Evolutionary conservation across 306 rosid species (phyloP).

Genomic region (Dicorynia guianensis): DNA sequence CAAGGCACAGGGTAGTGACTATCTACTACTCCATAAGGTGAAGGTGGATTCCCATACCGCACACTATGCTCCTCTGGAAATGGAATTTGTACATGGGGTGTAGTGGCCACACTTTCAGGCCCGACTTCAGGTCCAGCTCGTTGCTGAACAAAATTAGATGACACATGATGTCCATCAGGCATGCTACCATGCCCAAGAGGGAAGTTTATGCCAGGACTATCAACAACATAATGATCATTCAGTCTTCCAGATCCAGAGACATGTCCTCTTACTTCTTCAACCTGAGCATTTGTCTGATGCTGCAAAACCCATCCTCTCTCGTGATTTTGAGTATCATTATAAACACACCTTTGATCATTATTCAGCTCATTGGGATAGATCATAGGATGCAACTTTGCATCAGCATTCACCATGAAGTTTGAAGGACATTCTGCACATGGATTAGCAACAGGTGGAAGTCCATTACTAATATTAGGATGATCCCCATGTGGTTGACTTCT

Average conservation of each 20-base stretch:
- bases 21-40: conserved; percentile 73
- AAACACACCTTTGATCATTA: conserved; percentile 61
- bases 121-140: conserved; percentile 69
- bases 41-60: conserved; percentile 67
- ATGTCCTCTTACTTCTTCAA: conserved; percentile 65
- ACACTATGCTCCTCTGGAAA: conserved; percentile 66
- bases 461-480: conserved; percentile 64
- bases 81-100: conserved; percentile 60
- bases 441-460: conserved; percentile 59
- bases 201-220: conserved; percentile 63
- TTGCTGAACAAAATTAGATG: conserved; percentile 67
- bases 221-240: conserved; percentile 69
- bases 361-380: conserved; percentile 62
- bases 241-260: conserved; percentile 67
- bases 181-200: conserved; percentile 63
- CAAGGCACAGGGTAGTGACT: conserved; percentile 58
- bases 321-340: conserved; percentile 65
- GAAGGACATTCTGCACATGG: conserved; percentile 70
- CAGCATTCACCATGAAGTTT: conserved; percentile 62
- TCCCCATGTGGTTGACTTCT: conserved; percentile 73
- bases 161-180: conserved; percentile 55
- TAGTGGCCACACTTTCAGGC: conserved; percentile 62
- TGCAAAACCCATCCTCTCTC: conserved; percentile 78
- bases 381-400: conserved; percentile 74
- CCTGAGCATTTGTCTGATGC: conserved; percentile 60